phyloP scores from a whole-genome alignment of 2,329 filamentous ascomycete genomes.

The Claviceps monticola region DNA sequence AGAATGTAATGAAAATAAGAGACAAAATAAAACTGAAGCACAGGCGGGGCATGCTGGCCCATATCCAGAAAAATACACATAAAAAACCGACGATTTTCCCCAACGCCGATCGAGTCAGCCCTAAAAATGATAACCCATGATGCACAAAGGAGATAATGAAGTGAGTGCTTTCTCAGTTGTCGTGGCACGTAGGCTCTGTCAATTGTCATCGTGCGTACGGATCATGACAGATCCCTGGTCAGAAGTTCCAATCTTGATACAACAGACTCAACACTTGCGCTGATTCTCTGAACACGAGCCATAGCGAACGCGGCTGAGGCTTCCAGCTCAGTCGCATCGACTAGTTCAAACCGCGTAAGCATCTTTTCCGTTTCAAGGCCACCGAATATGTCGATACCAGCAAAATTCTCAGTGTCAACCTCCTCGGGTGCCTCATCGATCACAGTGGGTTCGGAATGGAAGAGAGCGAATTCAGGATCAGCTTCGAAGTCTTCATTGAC shows the following conservation, averaged over 20 bases:
- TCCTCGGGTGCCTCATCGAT: slow-evolving; percentile 19
- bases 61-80: not conserved
- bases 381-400: slow-evolving; percentile 31
- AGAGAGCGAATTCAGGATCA: slow-evolving; percentile 48
- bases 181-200: not conserved
- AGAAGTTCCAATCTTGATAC: slow-evolving; percentile 24
- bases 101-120: slow-evolving; percentile 2
- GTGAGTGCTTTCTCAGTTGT: not conserved
- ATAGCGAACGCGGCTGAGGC: slow-evolving; percentile 28
- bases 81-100: not conserved
- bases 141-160: slow-evolving; percentile 4
- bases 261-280: slow-evolving; percentile 22
- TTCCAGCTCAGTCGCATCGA: slow-evolving; percentile 41
- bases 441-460: slow-evolving; percentile 28
- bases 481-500: slow-evolving; percentile 46
- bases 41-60: not conserved
- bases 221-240: slow-evolving; percentile 19
- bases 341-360: slow-evolving; percentile 47
- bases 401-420: slow-evolving; percentile 28
- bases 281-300: slow-evolving; percentile 36
- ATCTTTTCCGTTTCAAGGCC: slow-evolving; percentile 51
- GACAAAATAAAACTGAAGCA: not conserved
- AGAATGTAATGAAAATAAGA: not conserved
- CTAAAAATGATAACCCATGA: not conserved
- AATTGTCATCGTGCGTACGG: not conserved